Evolutionary conservation across 768 basidiomycete species (phyloP), one percentile per base, ranked within the genome.

Genomic region (Agrocybe chaxingu): DNA sequence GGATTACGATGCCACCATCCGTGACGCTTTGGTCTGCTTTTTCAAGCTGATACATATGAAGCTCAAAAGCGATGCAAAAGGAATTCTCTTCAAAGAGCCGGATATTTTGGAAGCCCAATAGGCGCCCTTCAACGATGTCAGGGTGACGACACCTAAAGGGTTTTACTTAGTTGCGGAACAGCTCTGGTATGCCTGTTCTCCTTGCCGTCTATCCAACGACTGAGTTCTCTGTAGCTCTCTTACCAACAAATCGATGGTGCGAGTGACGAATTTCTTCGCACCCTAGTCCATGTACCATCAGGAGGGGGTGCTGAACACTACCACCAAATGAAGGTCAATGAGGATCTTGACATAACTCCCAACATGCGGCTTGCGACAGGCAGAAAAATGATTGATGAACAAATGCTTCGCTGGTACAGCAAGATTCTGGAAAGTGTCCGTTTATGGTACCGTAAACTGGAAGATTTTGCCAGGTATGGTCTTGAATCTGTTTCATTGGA

Each of bases 71-170:
- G 92, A 89, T 16, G 80, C 85, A 51, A 93, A 92, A 65, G 89
- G 88, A 13, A 92, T 95, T 42, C 90, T 96, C 68, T 95, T 98
- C 76, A 93, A 95, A 63, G 97, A 99, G 73, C 97, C 95, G 0
- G 96, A 98, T 65, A 84, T 98, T n/a, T 77, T 99, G 34, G 96
- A 99, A 64, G 85, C 88, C 6, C 94, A 98, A 60, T 96, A 94
- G 90, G 87, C 89, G n/a, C 95, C 96, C 16, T 85, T 98, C 68
- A 90, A 89, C 56, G 90, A 91, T 65, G 92, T 96, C 45, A 93
- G 92, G 50, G 75, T 94, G 65, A 89, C 86, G 33, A 87, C 93
- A 7, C 75, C 82, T 13, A 91, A 91, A 4, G 97, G 95, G 16
- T 93, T 95, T 16, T 70, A 87, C 45, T 72, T 97, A 3, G 94